Evolutionary conservation across 345 rosid genomes (phyloP).

Genomic region (Syzygium oleosum): DNA sequence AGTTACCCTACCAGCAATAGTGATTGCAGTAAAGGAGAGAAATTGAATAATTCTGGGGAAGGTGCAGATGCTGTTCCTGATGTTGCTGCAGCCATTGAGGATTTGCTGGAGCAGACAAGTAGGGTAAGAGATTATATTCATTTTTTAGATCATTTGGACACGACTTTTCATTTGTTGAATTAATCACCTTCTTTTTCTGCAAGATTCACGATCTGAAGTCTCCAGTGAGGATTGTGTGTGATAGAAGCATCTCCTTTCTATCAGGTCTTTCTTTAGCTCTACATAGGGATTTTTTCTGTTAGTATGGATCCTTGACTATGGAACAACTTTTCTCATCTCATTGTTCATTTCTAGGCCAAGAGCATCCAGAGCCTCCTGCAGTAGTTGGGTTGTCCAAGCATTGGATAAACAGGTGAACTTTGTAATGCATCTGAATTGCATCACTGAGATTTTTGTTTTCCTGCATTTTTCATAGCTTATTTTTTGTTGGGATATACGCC

Average conservation of each 20-base stretch:
- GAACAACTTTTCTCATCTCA: constrained; percentile 44
- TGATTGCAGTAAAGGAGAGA: constrained; percentile 20
- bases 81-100: constrained; percentile 91
- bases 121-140: constrained; percentile 39
- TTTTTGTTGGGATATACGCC: background rate
- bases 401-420: constrained; percentile 60
- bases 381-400: constrained; percentile 62
- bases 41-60: constrained; percentile 27
- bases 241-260: constrained; percentile 54
- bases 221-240: constrained; percentile 37
- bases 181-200: constrained; percentile 10
- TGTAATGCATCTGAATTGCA: background rate
- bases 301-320: constrained; percentile 41
- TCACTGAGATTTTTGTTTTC: background rate
- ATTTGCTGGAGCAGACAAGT: constrained; percentile 81
- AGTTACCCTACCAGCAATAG: constrained; percentile 14
- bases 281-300: constrained; percentile 4
- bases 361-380: constrained; percentile 31
- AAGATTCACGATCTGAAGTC: constrained; percentile 74
- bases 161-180: constrained; percentile 1
- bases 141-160: constrained; percentile 6
- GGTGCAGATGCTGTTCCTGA: constrained; percentile 56
- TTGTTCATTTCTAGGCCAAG: constrained; percentile 31
- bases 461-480: background rate
- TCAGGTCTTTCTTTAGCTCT: background rate